Percentiles rank a stretch among this genome's conserved stretches.
phyloP scores from a whole-genome alignment of 2,329 filamentous ascomycete genomes.

The Exophiala aquamarina region DNA sequence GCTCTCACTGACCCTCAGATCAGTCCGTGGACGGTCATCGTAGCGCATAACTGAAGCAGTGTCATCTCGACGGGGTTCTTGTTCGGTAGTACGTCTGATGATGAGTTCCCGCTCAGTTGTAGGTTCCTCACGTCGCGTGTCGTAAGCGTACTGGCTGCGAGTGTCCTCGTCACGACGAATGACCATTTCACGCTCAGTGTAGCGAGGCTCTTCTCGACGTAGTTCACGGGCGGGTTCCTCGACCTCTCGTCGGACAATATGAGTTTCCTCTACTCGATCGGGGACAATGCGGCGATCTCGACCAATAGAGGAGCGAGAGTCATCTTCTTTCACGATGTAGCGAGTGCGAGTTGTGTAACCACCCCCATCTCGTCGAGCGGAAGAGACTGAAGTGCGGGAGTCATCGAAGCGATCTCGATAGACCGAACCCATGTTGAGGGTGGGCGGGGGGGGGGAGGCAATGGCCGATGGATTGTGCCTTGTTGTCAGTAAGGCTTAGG shows the following conservation, averaged over 20 bases:
- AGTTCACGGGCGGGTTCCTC: conserved; percentile 33
- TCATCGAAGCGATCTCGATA: conserved; percentile 44
- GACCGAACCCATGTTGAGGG: conserved; percentile 23
- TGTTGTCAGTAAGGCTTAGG: not conserved
- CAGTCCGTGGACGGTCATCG: conserved; percentile 36
- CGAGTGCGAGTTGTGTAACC: conserved; percentile 59
- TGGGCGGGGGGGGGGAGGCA: conserved; percentile 1
- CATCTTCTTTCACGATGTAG: conserved; percentile 51
- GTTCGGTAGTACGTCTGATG: conserved; percentile 47
- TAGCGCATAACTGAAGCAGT: conserved; percentile 24
- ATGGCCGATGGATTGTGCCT: not conserved
- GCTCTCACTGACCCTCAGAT: conserved; percentile 43
- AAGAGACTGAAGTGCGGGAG: conserved; percentile 27
- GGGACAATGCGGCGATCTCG: conserved; percentile 40
- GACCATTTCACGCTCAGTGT: conserved; percentile 24
- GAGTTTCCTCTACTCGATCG: conserved; percentile 45
- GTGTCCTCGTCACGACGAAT: conserved; percentile 23
- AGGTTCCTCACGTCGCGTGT: conserved; percentile 35
- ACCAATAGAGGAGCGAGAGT: conserved; percentile 37
- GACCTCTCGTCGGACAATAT: conserved; percentile 42
- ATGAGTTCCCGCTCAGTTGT: conserved; percentile 43
- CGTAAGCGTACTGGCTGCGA: conserved; percentile 33
- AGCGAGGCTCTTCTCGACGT: conserved; percentile 24
- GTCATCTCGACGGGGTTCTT: conserved; percentile 52
- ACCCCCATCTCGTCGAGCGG: conserved; percentile 38